Conservation (phyloP, 1,139 yeast species). For the Magnusiomyces suaveolens region DNA sequence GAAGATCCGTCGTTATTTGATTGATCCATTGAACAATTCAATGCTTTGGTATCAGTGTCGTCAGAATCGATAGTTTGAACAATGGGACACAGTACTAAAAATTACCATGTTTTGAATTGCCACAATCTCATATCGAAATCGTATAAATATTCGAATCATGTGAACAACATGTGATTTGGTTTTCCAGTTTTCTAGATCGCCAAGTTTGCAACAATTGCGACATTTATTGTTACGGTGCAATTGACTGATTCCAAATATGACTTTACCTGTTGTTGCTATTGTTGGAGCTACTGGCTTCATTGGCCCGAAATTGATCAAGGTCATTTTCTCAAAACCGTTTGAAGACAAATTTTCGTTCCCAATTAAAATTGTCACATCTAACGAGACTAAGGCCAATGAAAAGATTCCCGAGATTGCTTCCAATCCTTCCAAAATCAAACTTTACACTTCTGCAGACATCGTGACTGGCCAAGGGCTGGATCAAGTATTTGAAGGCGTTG, state of each 20-base stretch:
- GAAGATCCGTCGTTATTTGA: neutral
- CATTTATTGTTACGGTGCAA: too few species aligned
- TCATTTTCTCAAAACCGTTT: slow-evolving; percentile 39
- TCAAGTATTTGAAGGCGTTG: slow-evolving; percentile 40
- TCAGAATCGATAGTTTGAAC: too few species aligned
- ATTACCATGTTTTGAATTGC: too few species aligned
- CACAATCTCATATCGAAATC: too few species aligned
- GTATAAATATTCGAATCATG: too few species aligned
- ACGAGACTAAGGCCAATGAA: slow-evolving; percentile 32
- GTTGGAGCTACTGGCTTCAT: slow-evolving; percentile 46
- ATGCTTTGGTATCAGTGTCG: too few species aligned
- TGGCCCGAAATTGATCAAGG: slow-evolving; percentile 41
- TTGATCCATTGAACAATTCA: too few species aligned
- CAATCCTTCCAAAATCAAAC: slow-evolving; percentile 19
- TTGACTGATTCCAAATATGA: neutral
- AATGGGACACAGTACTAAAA: too few species aligned
- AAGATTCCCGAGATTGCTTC: slow-evolving; percentile 24
- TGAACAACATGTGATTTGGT: too few species aligned
- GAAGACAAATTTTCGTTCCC: slow-evolving; percentile 40
- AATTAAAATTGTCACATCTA: slow-evolving; percentile 43
- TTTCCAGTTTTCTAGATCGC: too few species aligned
- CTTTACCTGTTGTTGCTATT: slow-evolving; percentile 36
- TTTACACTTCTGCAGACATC: slow-evolving; percentile 19
- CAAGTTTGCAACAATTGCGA: too few species aligned
- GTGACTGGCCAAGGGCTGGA: slow-evolving; percentile 26